These are phyloP conservation scores for Ogataea corticis DNA, from an alignment of 805 yeast genomes.

Conservation along the genomic window DNA sequence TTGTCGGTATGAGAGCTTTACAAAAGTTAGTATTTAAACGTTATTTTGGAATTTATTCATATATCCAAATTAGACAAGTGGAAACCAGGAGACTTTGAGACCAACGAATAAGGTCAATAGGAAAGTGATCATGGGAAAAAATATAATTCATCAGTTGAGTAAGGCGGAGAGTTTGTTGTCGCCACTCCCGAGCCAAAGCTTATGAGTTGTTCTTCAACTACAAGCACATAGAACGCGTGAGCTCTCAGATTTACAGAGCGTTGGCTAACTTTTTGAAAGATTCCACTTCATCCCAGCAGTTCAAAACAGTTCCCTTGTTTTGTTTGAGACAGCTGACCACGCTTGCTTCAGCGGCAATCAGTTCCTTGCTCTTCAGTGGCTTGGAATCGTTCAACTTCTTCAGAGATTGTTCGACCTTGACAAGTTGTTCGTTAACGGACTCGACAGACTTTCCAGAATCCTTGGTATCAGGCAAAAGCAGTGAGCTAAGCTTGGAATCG, in stretches of 20 bases:
- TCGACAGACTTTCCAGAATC: constrained; percentile 24
- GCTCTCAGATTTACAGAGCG: constrained; percentile 7
- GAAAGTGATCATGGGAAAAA: no score
- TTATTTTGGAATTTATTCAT: no score
- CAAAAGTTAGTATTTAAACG: no score
- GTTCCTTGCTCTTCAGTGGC: constrained; percentile 38
- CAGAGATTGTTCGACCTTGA: constrained; percentile 36
- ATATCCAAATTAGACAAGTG: no score
- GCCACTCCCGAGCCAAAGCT: no score
- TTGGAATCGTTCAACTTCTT: constrained; percentile 32
- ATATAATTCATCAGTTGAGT: no score
- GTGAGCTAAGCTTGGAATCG: constrained; percentile 46
- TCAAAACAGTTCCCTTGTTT: constrained; percentile 64
- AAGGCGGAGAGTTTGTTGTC: no score
- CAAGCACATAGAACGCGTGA: background rate
- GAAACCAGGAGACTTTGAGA: no score
- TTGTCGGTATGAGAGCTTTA: no score
- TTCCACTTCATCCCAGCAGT: constrained; percentile 82
- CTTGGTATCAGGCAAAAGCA: constrained; percentile 39
- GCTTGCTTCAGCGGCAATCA: constrained; percentile 46
- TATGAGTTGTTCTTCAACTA: no score
- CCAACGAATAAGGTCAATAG: no score
- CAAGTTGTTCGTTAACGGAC: constrained; percentile 35
- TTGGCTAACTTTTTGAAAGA: constrained; percentile 59
- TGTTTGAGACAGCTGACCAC: constrained; percentile 62